A percentile compares a stretch with the other conserved stretches of the same genome.
These are phyloP conservation scores for Usnea hakonensis DNA, from an alignment of 495 filamentous ascomycete genomes.

Conservation along the genomic window DNA sequence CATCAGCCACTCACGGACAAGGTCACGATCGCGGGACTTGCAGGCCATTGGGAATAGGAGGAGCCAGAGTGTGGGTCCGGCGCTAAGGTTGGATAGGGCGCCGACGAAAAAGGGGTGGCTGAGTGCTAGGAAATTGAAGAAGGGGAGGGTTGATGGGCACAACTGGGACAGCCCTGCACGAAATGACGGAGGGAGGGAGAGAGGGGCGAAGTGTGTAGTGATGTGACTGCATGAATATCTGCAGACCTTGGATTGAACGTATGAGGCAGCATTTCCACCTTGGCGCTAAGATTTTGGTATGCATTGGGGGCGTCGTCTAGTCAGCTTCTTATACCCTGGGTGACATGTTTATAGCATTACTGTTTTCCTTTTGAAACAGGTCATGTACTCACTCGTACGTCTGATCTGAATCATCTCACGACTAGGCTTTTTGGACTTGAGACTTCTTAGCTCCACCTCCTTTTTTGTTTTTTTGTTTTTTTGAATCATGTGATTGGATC, in stretches of 20 bases:
- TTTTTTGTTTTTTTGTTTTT: too few relatives aligned
- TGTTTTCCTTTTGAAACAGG: too few relatives aligned
- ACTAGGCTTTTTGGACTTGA: too few relatives aligned
- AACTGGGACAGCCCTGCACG: constrained; percentile 6
- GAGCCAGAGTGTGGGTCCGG: constrained; percentile 26
- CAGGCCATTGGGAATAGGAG: constrained; percentile 36
- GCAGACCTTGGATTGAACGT: background rate
- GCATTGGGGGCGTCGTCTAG: background rate
- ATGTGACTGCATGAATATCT: constrained; percentile 36
- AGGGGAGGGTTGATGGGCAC: constrained; percentile 28
- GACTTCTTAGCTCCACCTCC: too few relatives aligned
- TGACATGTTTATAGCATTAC: too few relatives aligned
- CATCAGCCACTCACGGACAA: constrained; percentile 20
- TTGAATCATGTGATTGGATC: too few relatives aligned
- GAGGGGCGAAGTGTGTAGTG: constrained; percentile 44
- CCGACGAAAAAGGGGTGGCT: constrained; percentile 31
- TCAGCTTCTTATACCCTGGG: background rate
- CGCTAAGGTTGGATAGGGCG: constrained; percentile 16
- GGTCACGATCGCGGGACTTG: constrained; percentile 27
- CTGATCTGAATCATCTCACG: too few relatives aligned
- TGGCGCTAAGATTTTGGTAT: background rate
- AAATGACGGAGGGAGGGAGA: constrained; percentile 24
- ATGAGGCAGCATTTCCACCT: background rate
- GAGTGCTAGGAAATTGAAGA: constrained; percentile 36
- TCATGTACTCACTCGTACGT: too few relatives aligned